Percentiles rank a stretch among this genome's conserved stretches.
These are phyloP conservation scores for Dactylorhiza incarnata DNA, from an alignment of 106 monocot genomes.

Conservation along the genomic window DNA sequence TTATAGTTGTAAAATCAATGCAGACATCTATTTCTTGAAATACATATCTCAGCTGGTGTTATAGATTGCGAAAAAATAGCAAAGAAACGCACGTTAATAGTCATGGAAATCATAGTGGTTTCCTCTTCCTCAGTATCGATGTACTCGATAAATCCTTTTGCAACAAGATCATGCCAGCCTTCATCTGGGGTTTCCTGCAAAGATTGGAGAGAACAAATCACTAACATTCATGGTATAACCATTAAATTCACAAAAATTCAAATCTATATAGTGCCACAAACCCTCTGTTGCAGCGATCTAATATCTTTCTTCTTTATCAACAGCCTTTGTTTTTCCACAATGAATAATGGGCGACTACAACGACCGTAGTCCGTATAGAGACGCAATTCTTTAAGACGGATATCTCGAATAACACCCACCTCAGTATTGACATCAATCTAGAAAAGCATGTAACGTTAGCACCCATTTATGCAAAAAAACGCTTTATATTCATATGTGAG, in stretches of 20 bases:
- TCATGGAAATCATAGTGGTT: conserved; percentile 99
- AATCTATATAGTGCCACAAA: conserved; percentile 11
- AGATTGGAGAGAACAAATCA: neutral
- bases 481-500: neutral
- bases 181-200: conserved; percentile 77
- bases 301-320: conserved; percentile 91
- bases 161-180: conserved; percentile 95
- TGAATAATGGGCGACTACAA: conserved; percentile 93
- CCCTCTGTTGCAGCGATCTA: conserved; percentile 78
- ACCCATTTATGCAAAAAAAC: neutral
- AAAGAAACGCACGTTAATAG: conserved; percentile 73
- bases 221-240: neutral
- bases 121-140: conserved; percentile 99
- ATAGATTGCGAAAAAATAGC: neutral
- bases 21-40: neutral
- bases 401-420: conserved; percentile 89
- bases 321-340: conserved; percentile 90
- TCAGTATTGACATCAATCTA: conserved; percentile 96
- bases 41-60: neutral
- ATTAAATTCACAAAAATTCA: neutral
- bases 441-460: neutral
- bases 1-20: neutral
- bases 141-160: conserved; percentile 92
- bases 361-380: conserved; percentile 94
- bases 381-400: conserved; percentile 82